phyloP scores from a whole-genome alignment of 805 yeast species.

The Candida cerambycidarum region DNA sequence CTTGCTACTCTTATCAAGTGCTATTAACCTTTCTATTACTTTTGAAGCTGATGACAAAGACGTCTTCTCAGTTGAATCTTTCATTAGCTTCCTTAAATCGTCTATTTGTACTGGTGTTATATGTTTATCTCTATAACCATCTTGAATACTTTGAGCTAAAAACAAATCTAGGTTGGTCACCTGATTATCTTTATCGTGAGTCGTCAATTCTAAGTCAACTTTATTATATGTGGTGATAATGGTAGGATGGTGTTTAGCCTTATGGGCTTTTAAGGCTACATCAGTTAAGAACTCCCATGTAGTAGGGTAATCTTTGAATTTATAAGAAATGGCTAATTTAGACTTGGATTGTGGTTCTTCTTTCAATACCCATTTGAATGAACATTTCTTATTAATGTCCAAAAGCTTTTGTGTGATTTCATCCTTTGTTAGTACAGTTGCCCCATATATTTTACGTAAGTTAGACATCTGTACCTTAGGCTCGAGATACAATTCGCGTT shows the following conservation, averaged over 20 bases:
- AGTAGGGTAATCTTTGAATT: slow-evolving; percentile 51
- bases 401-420: not conserved
- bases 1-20: not conserved
- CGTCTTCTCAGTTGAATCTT: slow-evolving; percentile 1
- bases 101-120: slow-evolving; percentile 5
- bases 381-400: not conserved
- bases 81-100: slow-evolving; percentile 2
- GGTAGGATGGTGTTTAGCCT: slow-evolving; percentile 69
- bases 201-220: slow-evolving; percentile 54
- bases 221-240: slow-evolving; percentile 61
- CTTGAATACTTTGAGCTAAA: slow-evolving; percentile 46
- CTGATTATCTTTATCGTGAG: slow-evolving; percentile 60
- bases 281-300: slow-evolving; percentile 68
- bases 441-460: not conserved
- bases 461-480: not conserved
- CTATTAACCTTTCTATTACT: slow-evolving; percentile 5
- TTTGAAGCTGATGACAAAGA: slow-evolving; percentile 6
- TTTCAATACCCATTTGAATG: slow-evolving; percentile 5
- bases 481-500: not conserved
- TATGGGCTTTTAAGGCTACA: slow-evolving; percentile 57
- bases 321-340: slow-evolving; percentile 17
- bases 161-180: slow-evolving; percentile 56
- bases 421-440: not conserved
- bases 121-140: slow-evolving; percentile 8
- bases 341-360: not conserved